Conservation (phyloP, 108 stramenopile species). For the Nitzschia sp. region DNA sequence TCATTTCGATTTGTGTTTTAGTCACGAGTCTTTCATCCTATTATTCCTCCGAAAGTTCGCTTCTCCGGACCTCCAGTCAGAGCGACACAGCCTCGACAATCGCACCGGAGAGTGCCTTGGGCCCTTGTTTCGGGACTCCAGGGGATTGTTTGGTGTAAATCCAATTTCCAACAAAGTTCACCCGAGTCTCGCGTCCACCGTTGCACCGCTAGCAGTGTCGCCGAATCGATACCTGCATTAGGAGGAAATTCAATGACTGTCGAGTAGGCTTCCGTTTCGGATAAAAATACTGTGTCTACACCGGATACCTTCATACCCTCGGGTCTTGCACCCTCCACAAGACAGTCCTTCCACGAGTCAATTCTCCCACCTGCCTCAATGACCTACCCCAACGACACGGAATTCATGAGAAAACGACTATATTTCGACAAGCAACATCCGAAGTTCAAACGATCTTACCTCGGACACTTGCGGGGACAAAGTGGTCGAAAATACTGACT, state of each 20-base stretch:
- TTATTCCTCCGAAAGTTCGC: constrained; percentile 67
- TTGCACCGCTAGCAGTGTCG: constrained; percentile 74
- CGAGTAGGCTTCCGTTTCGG: constrained; percentile 60
- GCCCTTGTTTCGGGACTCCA: constrained; percentile 69
- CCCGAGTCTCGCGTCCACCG: constrained; percentile 46
- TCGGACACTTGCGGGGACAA: constrained; percentile 48
- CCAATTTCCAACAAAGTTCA: constrained; percentile 61
- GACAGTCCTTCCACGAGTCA: constrained; percentile 67
- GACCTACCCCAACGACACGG: constrained; percentile 7
- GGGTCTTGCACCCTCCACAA: constrained; percentile 70
- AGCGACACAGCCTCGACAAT: constrained; percentile 81
- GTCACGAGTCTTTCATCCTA: constrained; percentile 32
- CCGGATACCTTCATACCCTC: constrained; percentile 67
- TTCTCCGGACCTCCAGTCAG: constrained; percentile 53
- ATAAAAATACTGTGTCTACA: constrained; percentile 53
- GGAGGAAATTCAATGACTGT: constrained; percentile 75
- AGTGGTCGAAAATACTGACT: constrained; percentile 14
- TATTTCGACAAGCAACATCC: background rate
- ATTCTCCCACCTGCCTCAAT: constrained; percentile 68
- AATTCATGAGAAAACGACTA: background rate
- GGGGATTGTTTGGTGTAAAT: constrained; percentile 80
- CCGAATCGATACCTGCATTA: constrained; percentile 47
- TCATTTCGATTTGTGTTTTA: too few relatives aligned
- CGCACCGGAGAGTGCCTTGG: constrained; percentile 72
- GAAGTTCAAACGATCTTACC: constrained; percentile 26